Conservation (phyloP, 2,329 filamentous ascomycete species). For the Madurella fahalii region DNA sequence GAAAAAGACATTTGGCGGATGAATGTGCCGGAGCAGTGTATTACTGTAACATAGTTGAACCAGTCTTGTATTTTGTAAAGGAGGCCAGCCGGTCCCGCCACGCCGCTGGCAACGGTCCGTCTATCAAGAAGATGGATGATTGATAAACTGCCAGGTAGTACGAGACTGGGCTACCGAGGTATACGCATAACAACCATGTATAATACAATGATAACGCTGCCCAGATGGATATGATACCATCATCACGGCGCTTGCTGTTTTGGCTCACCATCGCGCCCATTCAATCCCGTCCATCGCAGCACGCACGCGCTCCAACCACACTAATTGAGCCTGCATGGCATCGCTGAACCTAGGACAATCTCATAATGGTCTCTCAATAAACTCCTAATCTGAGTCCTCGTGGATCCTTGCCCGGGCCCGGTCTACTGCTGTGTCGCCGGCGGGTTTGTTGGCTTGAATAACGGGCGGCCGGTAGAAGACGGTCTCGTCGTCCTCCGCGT, state of each 20-base stretch:
- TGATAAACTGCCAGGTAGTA: neutral
- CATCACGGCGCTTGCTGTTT: neutral
- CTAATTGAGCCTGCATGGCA: neutral
- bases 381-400: conserved; percentile 54
- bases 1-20: neutral
- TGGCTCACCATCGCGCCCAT: neutral
- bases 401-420: conserved; percentile 55
- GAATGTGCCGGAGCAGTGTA: conserved; percentile 1
- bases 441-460: conserved; percentile 48
- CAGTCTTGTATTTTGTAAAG: conserved; percentile 4
- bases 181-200: conserved; percentile 25
- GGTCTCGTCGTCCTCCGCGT: conserved; percentile 82
- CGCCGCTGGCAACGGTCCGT: neutral
- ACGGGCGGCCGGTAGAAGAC: conserved; percentile 62
- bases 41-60: conserved; percentile 13
- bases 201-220: conserved; percentile 19
- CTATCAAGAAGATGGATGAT: neutral
- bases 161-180: no score
- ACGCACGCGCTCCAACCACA: neutral
- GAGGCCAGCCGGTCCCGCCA: neutral
- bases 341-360: neutral
- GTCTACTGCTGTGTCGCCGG: conserved; percentile 57
- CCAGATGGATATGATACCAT: neutral
- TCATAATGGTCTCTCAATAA: conserved; percentile 2
- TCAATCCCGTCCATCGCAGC: neutral